Percentiles rank a stretch among this genome's conserved stretches.
Conservation (phyloP, 352 stramenopile species). For the Phytophthora pseudosyringae region DNA sequence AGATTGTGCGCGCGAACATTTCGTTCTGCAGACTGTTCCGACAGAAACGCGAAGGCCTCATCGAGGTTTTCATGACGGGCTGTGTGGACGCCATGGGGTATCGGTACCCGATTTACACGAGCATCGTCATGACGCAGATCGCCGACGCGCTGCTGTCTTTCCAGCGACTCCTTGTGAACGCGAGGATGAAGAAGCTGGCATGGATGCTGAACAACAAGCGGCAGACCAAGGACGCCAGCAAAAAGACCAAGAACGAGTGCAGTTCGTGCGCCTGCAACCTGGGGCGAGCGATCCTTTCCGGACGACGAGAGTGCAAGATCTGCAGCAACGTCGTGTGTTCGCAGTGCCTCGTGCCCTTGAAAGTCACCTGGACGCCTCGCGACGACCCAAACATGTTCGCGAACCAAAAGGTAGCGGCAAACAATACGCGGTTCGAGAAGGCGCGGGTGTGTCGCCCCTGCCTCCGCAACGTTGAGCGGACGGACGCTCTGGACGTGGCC, state of each 20-base stretch:
- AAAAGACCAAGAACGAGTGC: slow-evolving; percentile 25
- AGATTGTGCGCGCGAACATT: slow-evolving; percentile 50
- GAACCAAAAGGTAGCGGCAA: background rate
- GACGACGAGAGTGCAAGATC: slow-evolving; percentile 26
- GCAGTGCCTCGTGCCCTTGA: slow-evolving; percentile 27
- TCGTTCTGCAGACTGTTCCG: slow-evolving; percentile 47
- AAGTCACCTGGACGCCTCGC: slow-evolving; percentile 26
- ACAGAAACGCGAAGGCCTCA: slow-evolving; percentile 35
- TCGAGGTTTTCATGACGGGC: slow-evolving; percentile 46
- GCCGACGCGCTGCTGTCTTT: slow-evolving; percentile 42
- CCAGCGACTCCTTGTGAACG: slow-evolving; percentile 41
- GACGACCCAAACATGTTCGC: slow-evolving; percentile 24
- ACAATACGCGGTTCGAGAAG: slow-evolving; percentile 29
- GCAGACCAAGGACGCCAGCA: slow-evolving; percentile 1
- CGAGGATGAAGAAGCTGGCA: slow-evolving; percentile 72
- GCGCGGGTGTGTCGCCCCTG: slow-evolving; percentile 37
- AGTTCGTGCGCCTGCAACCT: slow-evolving; percentile 31
- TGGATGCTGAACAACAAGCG: slow-evolving; percentile 47
- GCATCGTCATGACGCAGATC: slow-evolving; percentile 36
- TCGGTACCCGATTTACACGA: slow-evolving; percentile 36
- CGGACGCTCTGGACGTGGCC: slow-evolving; percentile 35
- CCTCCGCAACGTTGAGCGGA: slow-evolving; percentile 30
- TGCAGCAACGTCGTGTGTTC: slow-evolving; percentile 29
- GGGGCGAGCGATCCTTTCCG: slow-evolving; percentile 17
- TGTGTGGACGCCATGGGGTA: slow-evolving; percentile 38